Evolutionary conservation across 345 rosid genomes (phyloP).

Genomic region (Arabidopsis suecica): DNA sequence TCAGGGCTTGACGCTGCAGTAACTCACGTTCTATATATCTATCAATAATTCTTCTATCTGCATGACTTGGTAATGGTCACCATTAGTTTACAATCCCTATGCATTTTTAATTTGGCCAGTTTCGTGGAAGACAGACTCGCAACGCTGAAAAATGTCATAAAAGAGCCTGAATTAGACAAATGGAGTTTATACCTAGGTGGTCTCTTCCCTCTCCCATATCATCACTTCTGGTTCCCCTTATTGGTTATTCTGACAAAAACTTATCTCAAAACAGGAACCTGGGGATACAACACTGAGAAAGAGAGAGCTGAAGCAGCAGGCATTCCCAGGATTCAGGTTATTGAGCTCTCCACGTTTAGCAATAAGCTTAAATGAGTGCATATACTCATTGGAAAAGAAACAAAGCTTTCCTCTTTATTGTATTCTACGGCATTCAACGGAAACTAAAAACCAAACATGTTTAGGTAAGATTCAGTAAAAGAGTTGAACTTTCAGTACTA

Average conservation of each 20-base stretch:
- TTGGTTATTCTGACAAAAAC: neutral
- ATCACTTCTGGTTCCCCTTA: slow-evolving; percentile 1
- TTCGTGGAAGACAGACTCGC: slow-evolving; percentile 95
- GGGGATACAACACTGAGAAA: slow-evolving; percentile 52
- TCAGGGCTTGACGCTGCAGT: slow-evolving; percentile 75
- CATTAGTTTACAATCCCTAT: slow-evolving; percentile 15
- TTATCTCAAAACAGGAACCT: slow-evolving; percentile 32
- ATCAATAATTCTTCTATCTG: neutral
- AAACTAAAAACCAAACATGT: slow-evolving; percentile 8
- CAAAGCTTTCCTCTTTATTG: slow-evolving; percentile 33
- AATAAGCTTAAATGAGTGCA: slow-evolving; percentile 67
- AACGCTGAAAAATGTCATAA: slow-evolving; percentile 87
- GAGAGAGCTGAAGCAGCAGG: slow-evolving; percentile 82
- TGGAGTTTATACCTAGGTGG: slow-evolving; percentile 85
- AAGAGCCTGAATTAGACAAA: slow-evolving; percentile 79
- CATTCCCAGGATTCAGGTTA: slow-evolving; percentile 72
- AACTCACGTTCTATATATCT: slow-evolving; percentile 29
- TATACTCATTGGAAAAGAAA: neutral
- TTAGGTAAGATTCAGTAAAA: slow-evolving; percentile 15
- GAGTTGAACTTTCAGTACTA: neutral
- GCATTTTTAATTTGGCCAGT: slow-evolving; percentile 47
- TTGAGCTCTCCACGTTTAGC: slow-evolving; percentile 79
- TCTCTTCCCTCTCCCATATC: neutral
- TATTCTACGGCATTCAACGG: slow-evolving; percentile 7
- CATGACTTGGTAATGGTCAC: neutral